Percentiles rank a stretch among this genome's conserved stretches.
Conservation (phyloP, 306 rosid species). For the Quercus suber region DNA sequence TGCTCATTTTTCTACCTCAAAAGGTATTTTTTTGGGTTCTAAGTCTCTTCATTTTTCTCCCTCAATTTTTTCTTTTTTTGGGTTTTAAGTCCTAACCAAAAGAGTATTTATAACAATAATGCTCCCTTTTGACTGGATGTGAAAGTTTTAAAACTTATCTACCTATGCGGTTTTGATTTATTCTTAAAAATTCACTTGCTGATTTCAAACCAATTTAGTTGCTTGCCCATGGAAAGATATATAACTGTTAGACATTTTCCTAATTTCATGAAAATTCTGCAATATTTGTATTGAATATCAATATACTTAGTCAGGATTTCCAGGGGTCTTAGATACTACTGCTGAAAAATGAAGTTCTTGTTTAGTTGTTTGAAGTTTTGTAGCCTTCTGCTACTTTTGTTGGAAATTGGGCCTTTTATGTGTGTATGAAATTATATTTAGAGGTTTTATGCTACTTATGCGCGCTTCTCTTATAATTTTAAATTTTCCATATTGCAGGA, state of each 20-base stretch:
- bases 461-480: not conserved
- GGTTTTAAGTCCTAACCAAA: not conserved
- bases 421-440: not conserved
- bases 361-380: constrained; percentile 1
- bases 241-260: not conserved
- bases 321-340: not conserved
- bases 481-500: constrained; percentile 48
- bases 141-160: not conserved
- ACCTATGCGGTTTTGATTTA: not conserved
- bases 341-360: constrained; percentile 1
- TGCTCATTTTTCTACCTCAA: not conserved
- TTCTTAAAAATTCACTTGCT: not conserved
- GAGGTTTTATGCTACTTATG: not conserved
- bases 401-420: not conserved
- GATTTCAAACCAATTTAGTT: not conserved
- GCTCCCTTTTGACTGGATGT: not conserved
- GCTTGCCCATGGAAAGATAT: not conserved
- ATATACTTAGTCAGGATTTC: not conserved
- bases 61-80: too few relatives aligned
- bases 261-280: not conserved
- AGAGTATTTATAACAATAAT: not conserved
- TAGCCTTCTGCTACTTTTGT: not conserved
- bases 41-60: too few relatives aligned
- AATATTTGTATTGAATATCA: constrained; percentile 6
- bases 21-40: not conserved